A percentile compares a stretch with the other conserved stretches of the same genome.
These are phyloP conservation scores for Evernia prunastri DNA, from an alignment of 495 filamentous ascomycete genomes.

Conservation along the genomic window DNA sequence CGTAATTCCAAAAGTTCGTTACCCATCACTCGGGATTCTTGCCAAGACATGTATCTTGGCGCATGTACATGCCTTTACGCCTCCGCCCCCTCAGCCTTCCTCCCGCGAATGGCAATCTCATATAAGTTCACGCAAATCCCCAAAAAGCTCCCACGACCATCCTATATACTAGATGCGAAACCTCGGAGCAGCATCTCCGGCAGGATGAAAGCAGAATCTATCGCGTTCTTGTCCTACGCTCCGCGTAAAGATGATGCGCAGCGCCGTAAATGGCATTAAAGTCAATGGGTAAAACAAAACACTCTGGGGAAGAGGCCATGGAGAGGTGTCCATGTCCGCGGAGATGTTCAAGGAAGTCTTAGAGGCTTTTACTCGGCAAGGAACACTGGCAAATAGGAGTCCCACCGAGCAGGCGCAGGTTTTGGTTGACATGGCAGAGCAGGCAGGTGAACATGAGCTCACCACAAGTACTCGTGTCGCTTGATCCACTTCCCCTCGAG, in stretches of 20 bases:
- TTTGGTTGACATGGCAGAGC: too few species aligned
- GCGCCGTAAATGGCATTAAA: neutral
- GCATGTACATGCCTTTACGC: neutral
- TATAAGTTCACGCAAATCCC: neutral
- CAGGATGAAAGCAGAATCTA: neutral
- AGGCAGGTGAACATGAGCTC: too few species aligned
- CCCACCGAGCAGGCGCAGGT: too few species aligned
- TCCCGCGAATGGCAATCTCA: neutral
- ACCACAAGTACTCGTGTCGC: too few species aligned
- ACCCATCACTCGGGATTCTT: neutral
- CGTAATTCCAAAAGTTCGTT: neutral
- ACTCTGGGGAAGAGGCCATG: too few species aligned
- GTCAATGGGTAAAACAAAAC: too few species aligned
- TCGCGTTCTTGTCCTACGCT: neutral
- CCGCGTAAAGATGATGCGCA: neutral
- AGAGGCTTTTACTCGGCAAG: too few species aligned
- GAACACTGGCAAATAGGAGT: too few species aligned
- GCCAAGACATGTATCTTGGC: neutral
- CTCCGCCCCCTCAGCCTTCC: neutral
- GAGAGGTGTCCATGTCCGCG: too few species aligned
- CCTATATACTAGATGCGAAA: too few species aligned
- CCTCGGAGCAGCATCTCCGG: neutral
- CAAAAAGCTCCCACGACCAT: neutral
- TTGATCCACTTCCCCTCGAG: too few species aligned
- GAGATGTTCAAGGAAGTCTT: too few species aligned